Evolutionary conservation across 805 yeast species (phyloP).

Genomic region (Candida verbasci): DNA sequence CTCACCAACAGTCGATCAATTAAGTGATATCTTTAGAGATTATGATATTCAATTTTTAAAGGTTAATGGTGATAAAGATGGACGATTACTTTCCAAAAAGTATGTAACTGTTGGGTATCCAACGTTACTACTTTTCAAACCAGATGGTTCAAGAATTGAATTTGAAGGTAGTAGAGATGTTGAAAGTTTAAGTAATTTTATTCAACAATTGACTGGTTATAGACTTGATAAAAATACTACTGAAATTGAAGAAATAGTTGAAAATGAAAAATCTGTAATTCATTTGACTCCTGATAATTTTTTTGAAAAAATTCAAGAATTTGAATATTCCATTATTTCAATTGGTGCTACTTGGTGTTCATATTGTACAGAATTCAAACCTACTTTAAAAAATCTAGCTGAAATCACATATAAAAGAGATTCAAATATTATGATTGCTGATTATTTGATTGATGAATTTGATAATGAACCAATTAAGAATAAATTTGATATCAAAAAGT

Average conservation of each 20-base stretch:
- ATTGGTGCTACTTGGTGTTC: slow-evolving; percentile 62
- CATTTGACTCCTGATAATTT: slow-evolving; percentile 39
- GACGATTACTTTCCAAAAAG: slow-evolving; percentile 45
- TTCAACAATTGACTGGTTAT: slow-evolving; percentile 34
- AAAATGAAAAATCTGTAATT: slow-evolving; percentile 14
- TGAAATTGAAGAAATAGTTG: slow-evolving; percentile 6
- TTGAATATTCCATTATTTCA: slow-evolving; percentile 38
- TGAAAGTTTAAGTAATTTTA: slow-evolving; percentile 49
- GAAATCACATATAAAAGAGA: slow-evolving; percentile 40
- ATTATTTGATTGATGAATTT: slow-evolving; percentile 39
- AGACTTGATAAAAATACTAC: too few relatives aligned
- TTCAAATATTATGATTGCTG: slow-evolving; percentile 26
- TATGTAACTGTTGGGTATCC: slow-evolving; percentile 65
- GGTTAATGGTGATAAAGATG: slow-evolving; percentile 55
- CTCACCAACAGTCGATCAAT: slow-evolving; percentile 44
- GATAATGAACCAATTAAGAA: slow-evolving; percentile 40
- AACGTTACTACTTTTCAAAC: slow-evolving; percentile 54
- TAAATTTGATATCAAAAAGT: slow-evolving; percentile 38
- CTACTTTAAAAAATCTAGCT: slow-evolving; percentile 49
- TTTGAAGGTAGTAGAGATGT: slow-evolving; percentile 53
- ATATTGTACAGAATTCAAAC: slow-evolving; percentile 50
- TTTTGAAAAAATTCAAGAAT: slow-evolving; percentile 31
- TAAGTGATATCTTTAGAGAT: slow-evolving; percentile 26
- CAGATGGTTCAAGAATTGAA: slow-evolving; percentile 35
- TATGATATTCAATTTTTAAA: slow-evolving; percentile 46